Evolutionary conservation across 805 yeast genomes (phyloP), one percentile per base, ranked within the genome.

Genomic region (Monosporozyma servazzii): DNA sequence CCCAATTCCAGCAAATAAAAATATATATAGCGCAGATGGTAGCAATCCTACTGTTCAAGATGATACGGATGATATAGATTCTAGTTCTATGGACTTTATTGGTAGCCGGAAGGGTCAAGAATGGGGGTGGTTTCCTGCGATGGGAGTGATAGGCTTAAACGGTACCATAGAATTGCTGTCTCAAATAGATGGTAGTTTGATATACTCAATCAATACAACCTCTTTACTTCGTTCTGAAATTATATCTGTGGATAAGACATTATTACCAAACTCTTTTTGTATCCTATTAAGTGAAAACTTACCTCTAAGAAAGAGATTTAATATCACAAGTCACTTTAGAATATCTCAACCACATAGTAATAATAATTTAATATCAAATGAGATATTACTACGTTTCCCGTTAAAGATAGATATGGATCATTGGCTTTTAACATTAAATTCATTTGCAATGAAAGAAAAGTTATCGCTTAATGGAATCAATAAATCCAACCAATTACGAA

Each of bases 71-170:
- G 18, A 43, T 27, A 40, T 40, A n/a, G 27, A 23, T 9, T 13
- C 39, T 3, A 25, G 9, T 15, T 48, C 44, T 0, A 20, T 41
- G 8, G 23, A 20, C 1, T 41, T 41, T 11, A 20, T 41, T 41
- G 11, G 15, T 8, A 10, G 17, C 15, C 17, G 3, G 11, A 20
- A 41, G 15, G 17, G 17, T 5, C 30, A 41, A 41, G 63, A 68
- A 21, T 86, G 80, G 59, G 81, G 81, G 4, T 86, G 91, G 91
- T 84, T 84, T 60, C 75, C 73, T 49, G 79, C 86, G 1, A 82
- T 81, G 83, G 89, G 86, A 0, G 83, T 80, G 17, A 61, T 86
- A 42, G 79, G 78, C 60, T 76, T 84, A 1, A 74, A 81, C 58
- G 93, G 93, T 3, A 61, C 70, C 4, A 67, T 86, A 31, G 80